These are phyloP conservation scores for Backusella australiensis DNA, from an alignment of 192 early-diverging fungal species.

Conservation along the genomic window DNA sequence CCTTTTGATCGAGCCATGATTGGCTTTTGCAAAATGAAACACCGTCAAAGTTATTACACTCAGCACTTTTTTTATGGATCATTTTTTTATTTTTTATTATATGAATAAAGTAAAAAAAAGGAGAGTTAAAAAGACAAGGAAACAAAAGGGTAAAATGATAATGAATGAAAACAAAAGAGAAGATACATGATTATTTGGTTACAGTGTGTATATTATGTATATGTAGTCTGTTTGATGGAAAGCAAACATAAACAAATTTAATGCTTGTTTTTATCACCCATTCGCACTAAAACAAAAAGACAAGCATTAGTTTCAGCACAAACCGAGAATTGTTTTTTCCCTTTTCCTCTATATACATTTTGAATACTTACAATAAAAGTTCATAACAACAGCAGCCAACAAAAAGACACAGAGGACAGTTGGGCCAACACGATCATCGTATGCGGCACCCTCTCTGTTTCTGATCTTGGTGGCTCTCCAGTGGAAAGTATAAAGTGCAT, in stretches of 20 bases:
- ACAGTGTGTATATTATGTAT: not conserved
- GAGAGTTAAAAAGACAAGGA: not conserved
- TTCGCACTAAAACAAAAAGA: conserved; percentile 2
- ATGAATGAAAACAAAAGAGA: not conserved
- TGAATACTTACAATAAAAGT: conserved; percentile 58
- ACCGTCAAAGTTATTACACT: not conserved
- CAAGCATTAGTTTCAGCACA: not conserved
- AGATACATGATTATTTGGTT: not conserved
- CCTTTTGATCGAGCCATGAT: not conserved
- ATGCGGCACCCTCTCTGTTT: conserved; percentile 72
- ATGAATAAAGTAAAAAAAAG: not conserved
- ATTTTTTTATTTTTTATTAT: not conserved
- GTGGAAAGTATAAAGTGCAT: conserved; percentile 74
- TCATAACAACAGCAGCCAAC: conserved; percentile 62
- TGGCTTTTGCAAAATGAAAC: not conserved
- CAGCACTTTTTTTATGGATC: not conserved
- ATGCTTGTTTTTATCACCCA: conserved; percentile 7
- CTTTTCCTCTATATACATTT: not conserved
- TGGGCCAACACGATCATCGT: conserved; percentile 75
- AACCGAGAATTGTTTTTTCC: not conserved
- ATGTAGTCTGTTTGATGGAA: not conserved
- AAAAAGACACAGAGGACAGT: conserved; percentile 68
- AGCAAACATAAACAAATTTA: not conserved
- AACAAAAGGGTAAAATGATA: not conserved
- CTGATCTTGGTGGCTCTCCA: conserved; percentile 80